Base-by-base conservation (phyloP, 2,329 filamentous ascomycete species). In the Didymella arachidicola region DNA sequence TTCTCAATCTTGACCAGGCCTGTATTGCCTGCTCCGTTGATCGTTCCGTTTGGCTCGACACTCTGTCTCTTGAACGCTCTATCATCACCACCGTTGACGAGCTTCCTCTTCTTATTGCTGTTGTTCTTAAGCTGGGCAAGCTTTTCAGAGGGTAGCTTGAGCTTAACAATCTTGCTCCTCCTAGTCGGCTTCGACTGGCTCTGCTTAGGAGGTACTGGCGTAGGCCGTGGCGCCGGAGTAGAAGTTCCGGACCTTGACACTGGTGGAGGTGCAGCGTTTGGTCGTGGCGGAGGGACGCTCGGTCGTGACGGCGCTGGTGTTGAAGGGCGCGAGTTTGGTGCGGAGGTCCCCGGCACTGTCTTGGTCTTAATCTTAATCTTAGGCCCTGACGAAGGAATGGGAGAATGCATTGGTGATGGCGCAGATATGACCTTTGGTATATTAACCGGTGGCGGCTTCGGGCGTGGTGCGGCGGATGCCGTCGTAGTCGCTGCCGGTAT, bases 311-410 rank as follows among this genome's bases (percentile, higher is more conserved):
- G 53, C 29, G 59, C 60, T 3, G 61, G 53, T 5, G 63, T 61
- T 11, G 62, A 63, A n/a, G 65, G 64, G 25, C 65, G 65, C 3
- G 65, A 65, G 3, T 65, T 67, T 12, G 65, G 63, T 22, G 67
- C 59, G 22, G 66, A 61, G 11, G 60, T 54, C 10, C 65, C 65
- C 19, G 55, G 55, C 19, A 63, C 61, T 25, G 60, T 65, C 42
- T 70, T 68, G 26, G 68, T 70, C 48, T 68, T 69, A 55, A 73
- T 68, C 47, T 71, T 73, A 32, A 71, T 67, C 45, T 68, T 71
- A 2, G 68, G 69, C 12, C 63, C 68, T 4, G 68, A 64, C 7
- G 65, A 58, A 26, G 68, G 67, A 7, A 70, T 67, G 4, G 66
- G 68, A 5, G 68, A 69, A 27, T 60, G 56, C n/a, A 71, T 71